These are phyloP conservation scores for Anastatica hierochuntica DNA, from an alignment of 345 rosid genomes.

Conservation along the genomic window DNA sequence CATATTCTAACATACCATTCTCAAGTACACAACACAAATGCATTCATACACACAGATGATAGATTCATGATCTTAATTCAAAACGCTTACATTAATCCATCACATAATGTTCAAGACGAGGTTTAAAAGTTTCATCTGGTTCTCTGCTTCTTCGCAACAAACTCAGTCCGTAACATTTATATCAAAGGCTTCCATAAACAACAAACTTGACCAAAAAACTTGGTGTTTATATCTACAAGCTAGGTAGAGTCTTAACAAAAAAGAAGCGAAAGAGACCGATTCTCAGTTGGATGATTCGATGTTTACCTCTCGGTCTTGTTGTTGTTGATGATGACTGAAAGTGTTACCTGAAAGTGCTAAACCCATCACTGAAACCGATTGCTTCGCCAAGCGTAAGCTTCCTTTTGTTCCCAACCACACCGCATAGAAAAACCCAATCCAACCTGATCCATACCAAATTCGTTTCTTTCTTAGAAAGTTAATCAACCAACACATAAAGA, in stretches of 20 bases:
- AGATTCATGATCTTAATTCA: no score
- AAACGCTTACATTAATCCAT: no score
- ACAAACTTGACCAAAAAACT: conserved; percentile 12
- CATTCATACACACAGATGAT: not conserved
- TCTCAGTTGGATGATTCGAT: conserved; percentile 9
- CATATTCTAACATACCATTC: not conserved
- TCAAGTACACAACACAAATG: conserved; percentile 11
- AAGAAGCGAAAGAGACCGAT: not conserved
- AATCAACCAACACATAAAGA: no score
- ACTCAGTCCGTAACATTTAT: no score
- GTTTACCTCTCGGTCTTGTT: conserved; percentile 14
- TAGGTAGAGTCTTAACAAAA: no score
- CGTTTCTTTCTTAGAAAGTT: not conserved
- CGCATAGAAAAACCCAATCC: conserved; percentile 73
- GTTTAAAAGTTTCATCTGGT: no score
- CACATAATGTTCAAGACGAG: not conserved
- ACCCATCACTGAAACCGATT: conserved; percentile 44
- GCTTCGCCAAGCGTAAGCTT: conserved; percentile 51
- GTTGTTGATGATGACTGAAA: conserved; percentile 21
- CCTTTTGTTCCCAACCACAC: conserved; percentile 65
- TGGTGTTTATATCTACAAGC: no score
- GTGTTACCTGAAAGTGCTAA: conserved; percentile 50
- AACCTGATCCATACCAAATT: conserved; percentile 45
- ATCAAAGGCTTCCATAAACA: no score
- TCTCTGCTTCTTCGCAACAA: conserved; percentile 8